phyloP scores from a whole-genome alignment of 1,284 basidiomycete species.

The Heterobasidion annosum region DNA sequence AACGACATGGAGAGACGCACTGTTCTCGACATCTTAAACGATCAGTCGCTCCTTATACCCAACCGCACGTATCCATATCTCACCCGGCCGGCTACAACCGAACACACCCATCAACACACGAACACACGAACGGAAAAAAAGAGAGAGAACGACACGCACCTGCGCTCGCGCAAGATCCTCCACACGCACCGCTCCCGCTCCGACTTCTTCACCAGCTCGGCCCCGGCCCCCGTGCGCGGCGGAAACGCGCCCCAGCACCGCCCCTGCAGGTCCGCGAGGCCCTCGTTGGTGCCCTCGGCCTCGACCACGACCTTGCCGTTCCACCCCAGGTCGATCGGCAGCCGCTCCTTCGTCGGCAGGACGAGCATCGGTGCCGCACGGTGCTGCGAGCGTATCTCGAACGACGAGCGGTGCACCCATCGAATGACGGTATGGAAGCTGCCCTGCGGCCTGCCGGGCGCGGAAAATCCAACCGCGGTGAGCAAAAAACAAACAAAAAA shows the following conservation, averaged over 20 bases:
- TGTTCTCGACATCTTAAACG: conserved; percentile 15
- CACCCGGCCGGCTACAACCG: conserved; percentile 57
- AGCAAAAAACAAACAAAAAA: conserved; percentile 1
- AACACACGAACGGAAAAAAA: conserved; percentile 1
- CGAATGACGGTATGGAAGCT: conserved; percentile 69
- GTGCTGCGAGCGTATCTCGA: conserved; percentile 41
- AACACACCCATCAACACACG: conserved; percentile 2
- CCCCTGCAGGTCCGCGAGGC: conserved; percentile 65
- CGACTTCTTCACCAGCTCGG: conserved; percentile 19
- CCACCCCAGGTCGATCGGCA: conserved; percentile 66
- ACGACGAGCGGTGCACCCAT: conserved; percentile 73
- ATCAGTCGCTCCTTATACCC: conserved; percentile 48
- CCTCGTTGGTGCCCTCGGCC: conserved; percentile 77
- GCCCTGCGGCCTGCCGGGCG: conserved; percentile 54
- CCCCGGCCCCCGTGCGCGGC: conserved; percentile 23
- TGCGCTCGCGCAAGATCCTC: conserved; percentile 65
- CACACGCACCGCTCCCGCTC: conserved; percentile 53
- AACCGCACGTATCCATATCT: conserved; percentile 69
- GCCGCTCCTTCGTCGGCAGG: conserved; percentile 17
- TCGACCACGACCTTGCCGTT: conserved; percentile 73
- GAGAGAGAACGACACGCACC: conserved; percentile 34
- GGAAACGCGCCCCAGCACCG: conserved; percentile 64
- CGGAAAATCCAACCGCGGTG: not conserved
- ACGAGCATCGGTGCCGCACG: conserved; percentile 17
- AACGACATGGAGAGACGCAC: too few relatives aligned